Base-by-base conservation (phyloP, 345 rosid species). In the Angophora floribunda region DNA sequence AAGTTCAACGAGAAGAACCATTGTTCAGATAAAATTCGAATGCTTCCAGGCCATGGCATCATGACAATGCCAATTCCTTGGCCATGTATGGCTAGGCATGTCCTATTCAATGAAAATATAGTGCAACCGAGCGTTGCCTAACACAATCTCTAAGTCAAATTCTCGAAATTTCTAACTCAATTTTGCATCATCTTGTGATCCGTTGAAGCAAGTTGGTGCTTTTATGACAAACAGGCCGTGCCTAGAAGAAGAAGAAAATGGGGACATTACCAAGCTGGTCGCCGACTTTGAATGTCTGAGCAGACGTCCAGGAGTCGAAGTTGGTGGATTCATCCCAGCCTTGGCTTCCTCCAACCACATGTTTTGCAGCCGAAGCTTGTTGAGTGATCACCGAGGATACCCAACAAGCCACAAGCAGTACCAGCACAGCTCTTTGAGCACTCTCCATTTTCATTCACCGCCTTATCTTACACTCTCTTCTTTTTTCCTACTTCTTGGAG, bases 321-420 rank as follows among this genome's bases (percentile, higher is more conserved):
- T 97, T 96, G 49, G 94, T 91, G 47, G 98, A 94, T 90, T 92
- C 93, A 28, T 94, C 98, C 99, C 99, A 97, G 16, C 98, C 99
- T 90, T 96, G 96, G 92, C 97, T 96, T 51, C 97, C 98, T 5
- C 99, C 99, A n/a, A 96, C 96, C 3, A 51, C 87, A 90, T 93
- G 98, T 59, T 96, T 93, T 45, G 92, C 92, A 63, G 94, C 99
- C 32, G 78, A 88, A 7, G 94, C 92, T 86, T 87, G 87, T 89
- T 88, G 85, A 63, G 88, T 90, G 17, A 92, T 45, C 84, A 17
- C 44, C 88, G 90, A 88, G 2, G 45, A 36, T 36, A 36, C 82
- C 19, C 82, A 75, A 41, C 82, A 75, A 89, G 90, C 93, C 85
- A 92, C 89, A 59, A 91, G 87, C 90, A 95, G 30, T 36, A 87